phyloP scores from a whole-genome alignment of 148 eudicot genomes.

The Oxyria digyna region DNA sequence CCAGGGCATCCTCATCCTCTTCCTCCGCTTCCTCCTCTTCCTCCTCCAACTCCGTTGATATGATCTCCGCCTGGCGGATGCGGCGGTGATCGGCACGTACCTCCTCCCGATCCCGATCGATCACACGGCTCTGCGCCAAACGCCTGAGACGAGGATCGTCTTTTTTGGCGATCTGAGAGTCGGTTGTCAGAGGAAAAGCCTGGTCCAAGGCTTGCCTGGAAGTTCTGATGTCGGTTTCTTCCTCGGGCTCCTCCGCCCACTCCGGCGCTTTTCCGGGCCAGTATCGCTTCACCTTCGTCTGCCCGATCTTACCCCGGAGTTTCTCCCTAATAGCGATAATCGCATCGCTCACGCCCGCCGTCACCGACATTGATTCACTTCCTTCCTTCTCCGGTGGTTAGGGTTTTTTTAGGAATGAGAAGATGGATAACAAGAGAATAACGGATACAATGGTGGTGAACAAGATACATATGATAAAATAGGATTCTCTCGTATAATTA shows the following conservation, averaged over 20 bases:
- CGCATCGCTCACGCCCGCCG: slow-evolving; percentile 76
- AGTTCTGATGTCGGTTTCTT: slow-evolving; percentile 39
- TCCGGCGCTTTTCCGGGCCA: slow-evolving; percentile 83
- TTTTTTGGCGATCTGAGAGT: slow-evolving; percentile 7
- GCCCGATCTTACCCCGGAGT: slow-evolving; percentile 77
- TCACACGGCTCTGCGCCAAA: slow-evolving; percentile 37
- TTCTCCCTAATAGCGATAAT: slow-evolving; percentile 67
- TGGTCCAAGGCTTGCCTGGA: slow-evolving; percentile 30
- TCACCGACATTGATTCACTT: slow-evolving; percentile 96
- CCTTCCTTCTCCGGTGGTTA: no score
- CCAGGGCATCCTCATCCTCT: slow-evolving; percentile 58
- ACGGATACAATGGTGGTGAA: no score
- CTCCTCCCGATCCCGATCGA: slow-evolving; percentile 48
- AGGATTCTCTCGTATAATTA: no score
- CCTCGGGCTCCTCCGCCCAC: slow-evolving; percentile 71
- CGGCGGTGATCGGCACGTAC: slow-evolving; percentile 55
- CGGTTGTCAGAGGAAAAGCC: slow-evolving; percentile 38
- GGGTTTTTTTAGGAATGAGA: no score
- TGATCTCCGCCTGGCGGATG: slow-evolving; percentile 62
- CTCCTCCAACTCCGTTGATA: slow-evolving; percentile 60
- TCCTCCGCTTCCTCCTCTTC: slow-evolving; percentile 39
- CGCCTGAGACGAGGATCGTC: slow-evolving; percentile 68
- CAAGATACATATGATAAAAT: no score
- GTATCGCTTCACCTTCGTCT: slow-evolving; percentile 77
- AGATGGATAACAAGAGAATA: no score